phyloP scores from a whole-genome alignment of 2,329 filamentous ascomycete species.

The Talaromyces sp. region DNA sequence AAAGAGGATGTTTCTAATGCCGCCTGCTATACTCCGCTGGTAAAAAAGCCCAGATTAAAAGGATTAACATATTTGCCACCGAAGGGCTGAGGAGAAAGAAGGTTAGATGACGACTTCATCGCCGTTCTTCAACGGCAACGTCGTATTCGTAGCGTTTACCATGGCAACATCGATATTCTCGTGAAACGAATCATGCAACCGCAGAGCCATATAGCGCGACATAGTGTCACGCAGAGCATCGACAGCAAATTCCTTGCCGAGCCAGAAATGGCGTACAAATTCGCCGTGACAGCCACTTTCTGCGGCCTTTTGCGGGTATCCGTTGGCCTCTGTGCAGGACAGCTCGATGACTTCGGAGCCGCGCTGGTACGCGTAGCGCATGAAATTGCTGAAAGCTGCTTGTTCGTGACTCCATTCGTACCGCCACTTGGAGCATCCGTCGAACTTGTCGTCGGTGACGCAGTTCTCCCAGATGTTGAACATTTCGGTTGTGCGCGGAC shows the following conservation, averaged over 20 bases:
- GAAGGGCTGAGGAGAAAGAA: background rate
- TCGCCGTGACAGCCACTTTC: constrained; percentile 6
- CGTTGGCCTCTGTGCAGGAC: constrained; percentile 7
- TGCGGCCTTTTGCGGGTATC: constrained; percentile 1
- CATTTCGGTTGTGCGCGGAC: constrained; percentile 7
- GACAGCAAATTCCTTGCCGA: constrained; percentile 1
- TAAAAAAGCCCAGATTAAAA: background rate
- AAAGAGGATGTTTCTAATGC: background rate
- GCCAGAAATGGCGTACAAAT: constrained; percentile 10
- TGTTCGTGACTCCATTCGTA: constrained; percentile 11
- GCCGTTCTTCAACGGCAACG: constrained; percentile 2
- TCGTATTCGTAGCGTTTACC: constrained; percentile 5
- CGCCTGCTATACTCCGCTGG: background rate
- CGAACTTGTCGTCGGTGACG: constrained; percentile 3
- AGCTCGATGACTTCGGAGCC: constrained; percentile 5
- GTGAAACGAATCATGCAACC: constrained; percentile 9
- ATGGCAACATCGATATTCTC: constrained; percentile 2
- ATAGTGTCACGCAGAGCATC: constrained; percentile 5
- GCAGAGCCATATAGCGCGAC: constrained; percentile 5
- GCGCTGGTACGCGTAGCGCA: constrained; percentile 5
- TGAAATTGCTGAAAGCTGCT: constrained; percentile 9
- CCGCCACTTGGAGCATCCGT: constrained; percentile 8
- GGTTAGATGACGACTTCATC: constrained; percentile 3
- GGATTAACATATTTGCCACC: background rate
- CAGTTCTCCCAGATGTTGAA: constrained; percentile 9